Percentiles rank a stretch among this genome's conserved stretches.
Conservation (phyloP, 148 eudicot species). For the Fagopyrum tataricum region DNA sequence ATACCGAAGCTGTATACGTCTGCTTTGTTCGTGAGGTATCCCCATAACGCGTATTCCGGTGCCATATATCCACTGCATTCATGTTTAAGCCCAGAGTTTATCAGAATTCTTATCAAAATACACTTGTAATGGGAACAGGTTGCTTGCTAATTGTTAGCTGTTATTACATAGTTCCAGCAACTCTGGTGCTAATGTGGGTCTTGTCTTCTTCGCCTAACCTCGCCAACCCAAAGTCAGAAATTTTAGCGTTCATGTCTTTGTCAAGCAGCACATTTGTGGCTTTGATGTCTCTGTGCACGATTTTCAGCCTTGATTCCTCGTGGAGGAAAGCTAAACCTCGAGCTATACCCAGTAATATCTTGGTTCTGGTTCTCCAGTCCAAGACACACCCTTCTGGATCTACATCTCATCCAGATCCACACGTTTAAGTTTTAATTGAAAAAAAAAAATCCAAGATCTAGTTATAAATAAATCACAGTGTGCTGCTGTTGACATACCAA, state of each 20-base stretch:
- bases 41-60: constrained; percentile 47
- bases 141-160: no score
- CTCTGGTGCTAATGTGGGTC: constrained; percentile 39
- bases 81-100: not conserved
- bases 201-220: constrained; percentile 14
- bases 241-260: constrained; percentile 6
- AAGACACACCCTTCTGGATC: constrained; percentile 13
- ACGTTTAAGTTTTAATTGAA: constrained; percentile 8
- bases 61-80: constrained; percentile 50
- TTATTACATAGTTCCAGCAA: constrained; percentile 2
- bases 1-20: constrained; percentile 10
- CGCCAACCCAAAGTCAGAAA: constrained; percentile 13
- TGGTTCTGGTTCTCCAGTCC: constrained; percentile 52
- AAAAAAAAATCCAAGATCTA: not conserved
- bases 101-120: no score
- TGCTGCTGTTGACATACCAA: constrained; percentile 18
- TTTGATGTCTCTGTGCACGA: constrained; percentile 11
- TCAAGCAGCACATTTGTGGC: constrained; percentile 11
- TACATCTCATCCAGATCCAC: constrained; percentile 20
- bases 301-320: constrained; percentile 59
- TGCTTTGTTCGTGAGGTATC: constrained; percentile 12
- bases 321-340: constrained; percentile 61
- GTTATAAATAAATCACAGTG: not conserved
- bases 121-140: no score
- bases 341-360: constrained; percentile 52